Evolutionary conservation across 2,329 filamentous ascomycete genomes (phyloP).

Genomic region (Fusarium stilboides): DNA sequence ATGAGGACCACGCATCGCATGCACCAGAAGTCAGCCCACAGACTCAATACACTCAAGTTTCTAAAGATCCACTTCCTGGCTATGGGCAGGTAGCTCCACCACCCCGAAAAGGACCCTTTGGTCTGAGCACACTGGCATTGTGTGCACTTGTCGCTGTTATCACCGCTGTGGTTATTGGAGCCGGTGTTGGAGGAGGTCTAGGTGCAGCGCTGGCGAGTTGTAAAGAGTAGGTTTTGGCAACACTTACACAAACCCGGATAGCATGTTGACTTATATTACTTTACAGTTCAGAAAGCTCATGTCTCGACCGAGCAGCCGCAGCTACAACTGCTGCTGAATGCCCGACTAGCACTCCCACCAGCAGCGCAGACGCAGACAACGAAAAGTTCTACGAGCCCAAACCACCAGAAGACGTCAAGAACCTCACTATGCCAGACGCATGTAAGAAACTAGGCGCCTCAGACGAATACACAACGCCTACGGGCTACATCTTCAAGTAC

Average conservation of each 20-base stretch:
- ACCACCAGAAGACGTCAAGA: not conserved
- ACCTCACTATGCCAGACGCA: constrained; percentile 9
- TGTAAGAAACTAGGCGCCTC: not conserved
- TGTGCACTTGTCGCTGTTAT: constrained; percentile 10
- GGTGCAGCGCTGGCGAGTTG: constrained; percentile 26
- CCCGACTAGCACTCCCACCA: not conserved
- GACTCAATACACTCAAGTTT: not conserved
- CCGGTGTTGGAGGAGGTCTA: constrained; percentile 23
- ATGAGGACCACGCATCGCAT: constrained; percentile 11
- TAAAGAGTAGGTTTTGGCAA: constrained; percentile 4
- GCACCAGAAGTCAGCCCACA: constrained; percentile 3
- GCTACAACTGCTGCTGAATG: not conserved
- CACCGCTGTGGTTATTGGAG: constrained; percentile 19
- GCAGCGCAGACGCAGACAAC: not conserved
- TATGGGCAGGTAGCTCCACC: not conserved
- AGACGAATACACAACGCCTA: not conserved
- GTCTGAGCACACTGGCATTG: constrained; percentile 1
- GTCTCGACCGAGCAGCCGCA: not conserved
- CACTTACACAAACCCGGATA: too few relatives aligned
- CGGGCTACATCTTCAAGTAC: constrained; percentile 10
- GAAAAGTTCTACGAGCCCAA: constrained; percentile 1
- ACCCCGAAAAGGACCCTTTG: constrained; percentile 4
- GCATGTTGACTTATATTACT: too few relatives aligned
- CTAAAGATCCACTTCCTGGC: not conserved
- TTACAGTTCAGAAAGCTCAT: too few relatives aligned